Evolutionary conservation across 352 stramenopile species (phyloP), one percentile per base, ranked within the genome.

Genomic region (Phytophthora idaei): DNA sequence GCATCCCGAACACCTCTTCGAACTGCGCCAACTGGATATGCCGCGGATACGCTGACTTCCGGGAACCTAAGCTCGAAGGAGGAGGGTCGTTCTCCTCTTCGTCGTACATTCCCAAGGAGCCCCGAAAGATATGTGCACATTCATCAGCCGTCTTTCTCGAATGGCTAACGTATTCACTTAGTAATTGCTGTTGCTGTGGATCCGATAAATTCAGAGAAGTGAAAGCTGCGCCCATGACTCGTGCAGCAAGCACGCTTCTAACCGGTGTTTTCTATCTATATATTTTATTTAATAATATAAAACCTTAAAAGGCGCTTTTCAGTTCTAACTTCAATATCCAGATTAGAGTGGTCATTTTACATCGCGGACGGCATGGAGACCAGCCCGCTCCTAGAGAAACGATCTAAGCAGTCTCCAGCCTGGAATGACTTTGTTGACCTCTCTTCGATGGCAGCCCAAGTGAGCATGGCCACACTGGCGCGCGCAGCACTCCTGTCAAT

Each of bases 1-100:
- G 75, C 77, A 92, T 81, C 11, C 83, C 85, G 46, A 92, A 92
- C 2, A 94, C 67, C 39, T 94, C 85, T 44, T 92, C 82, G 63
- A 94, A 94, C 32, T 89, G 75, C 11, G 51, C 11, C 6, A 74
- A 64, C 17, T 73, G 65, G 32, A 94, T 61, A 50, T 80, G 74
- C 8, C 81, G 80, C 6, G 81, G 70, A 61, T 90, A 90, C 11
- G 47, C 25, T 9, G 50, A 34, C 17, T 72, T 76, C 4, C 52
- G 57, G 15, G 34, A 25, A 8, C 47, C 25, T 36, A 71, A 59
- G 14, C 47, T 72, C 15, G 51, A 57, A 17, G 57, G 14, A 34
- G 51, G 17, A 44, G 25, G 1, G 28, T 49, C 32, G 54, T 37
- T 59, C 41, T 60, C 50, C 27, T 74, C 64, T 2, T 69, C 71